Conservation (phyloP, 2,329 filamentous ascomycete genomes). For the Madurella fahalii region DNA sequence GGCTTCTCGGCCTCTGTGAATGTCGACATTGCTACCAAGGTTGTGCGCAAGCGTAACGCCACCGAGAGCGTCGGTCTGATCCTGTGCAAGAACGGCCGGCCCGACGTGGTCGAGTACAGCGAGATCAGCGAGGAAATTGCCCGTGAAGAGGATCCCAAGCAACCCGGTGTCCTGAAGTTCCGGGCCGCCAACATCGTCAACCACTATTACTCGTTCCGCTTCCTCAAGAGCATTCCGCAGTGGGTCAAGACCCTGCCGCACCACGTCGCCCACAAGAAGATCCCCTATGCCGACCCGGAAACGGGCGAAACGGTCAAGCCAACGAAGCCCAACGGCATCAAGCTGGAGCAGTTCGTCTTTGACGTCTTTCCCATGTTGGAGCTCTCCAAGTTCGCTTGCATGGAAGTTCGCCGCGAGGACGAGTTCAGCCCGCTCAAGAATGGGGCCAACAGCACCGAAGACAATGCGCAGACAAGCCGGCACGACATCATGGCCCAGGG, state of each 20-base stretch:
- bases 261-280: conserved; percentile 98
- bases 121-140: conserved; percentile 90
- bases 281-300: conserved; percentile 74
- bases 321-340: conserved; percentile 94
- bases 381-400: conserved; percentile 85
- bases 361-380: conserved; percentile 91
- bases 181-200: conserved; percentile 99
- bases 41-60: conserved; percentile 96
- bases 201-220: conserved; percentile 96
- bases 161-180: conserved; percentile 83
- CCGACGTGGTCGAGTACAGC: conserved; percentile 97
- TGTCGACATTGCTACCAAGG: conserved; percentile 96
- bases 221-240: conserved; percentile 83
- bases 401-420: conserved; percentile 94
- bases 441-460: conserved; percentile 74
- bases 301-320: conserved; percentile 82
- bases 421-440: conserved; percentile 99
- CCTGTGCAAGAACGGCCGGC: conserved; percentile 89
- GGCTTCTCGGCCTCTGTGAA: conserved; percentile 84
- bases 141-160: conserved; percentile 78
- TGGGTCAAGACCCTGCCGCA: conserved; percentile 87
- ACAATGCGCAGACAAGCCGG: conserved; percentile 91
- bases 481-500: conserved; percentile 87
- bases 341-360: conserved; percentile 98
- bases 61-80: conserved; percentile 96